A percentile compares a stretch with the other conserved stretches of the same genome.
Evolutionary conservation across 805 yeast species (phyloP).

Genomic region (Hanseniaspora singularis): DNA sequence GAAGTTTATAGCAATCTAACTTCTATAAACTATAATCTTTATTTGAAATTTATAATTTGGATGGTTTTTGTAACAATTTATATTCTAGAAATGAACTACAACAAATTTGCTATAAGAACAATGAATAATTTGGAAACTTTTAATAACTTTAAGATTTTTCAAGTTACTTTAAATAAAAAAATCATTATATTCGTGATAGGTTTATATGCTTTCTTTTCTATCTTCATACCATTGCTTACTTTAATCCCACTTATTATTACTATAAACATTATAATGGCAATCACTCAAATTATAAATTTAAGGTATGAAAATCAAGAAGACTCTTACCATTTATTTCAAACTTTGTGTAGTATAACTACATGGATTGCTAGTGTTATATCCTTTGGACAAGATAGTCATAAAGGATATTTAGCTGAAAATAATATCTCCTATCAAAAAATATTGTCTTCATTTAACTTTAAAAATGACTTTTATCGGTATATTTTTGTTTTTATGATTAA

Average conservation of each 20-base stretch:
- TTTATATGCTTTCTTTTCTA: background rate
- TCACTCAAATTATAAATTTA: constrained; percentile 6
- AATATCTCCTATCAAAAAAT: too few species aligned
- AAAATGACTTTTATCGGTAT: background rate
- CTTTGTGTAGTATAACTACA: background rate
- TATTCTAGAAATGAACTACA: constrained; percentile 4
- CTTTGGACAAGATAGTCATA: constrained; percentile 11
- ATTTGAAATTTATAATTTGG: constrained; percentile 8
- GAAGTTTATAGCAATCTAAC: constrained; percentile 6
- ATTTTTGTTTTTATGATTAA: constrained; percentile 3
- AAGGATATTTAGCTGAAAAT: too few species aligned
- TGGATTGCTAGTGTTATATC: constrained; percentile 4
- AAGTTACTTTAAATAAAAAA: constrained; percentile 4
- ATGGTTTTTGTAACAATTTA: background rate
- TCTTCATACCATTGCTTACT: constrained; percentile 4
- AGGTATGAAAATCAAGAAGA: constrained; percentile 7
- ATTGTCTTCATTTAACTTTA: too few species aligned
- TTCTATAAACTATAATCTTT: constrained; percentile 1
- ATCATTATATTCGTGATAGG: background rate
- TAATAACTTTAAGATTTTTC: constrained; percentile 11
- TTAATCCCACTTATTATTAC: background rate
- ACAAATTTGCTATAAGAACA: constrained; percentile 7
- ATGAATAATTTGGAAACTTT: constrained; percentile 1
- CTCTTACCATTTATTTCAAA: constrained; percentile 1
- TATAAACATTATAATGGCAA: constrained; percentile 3